phyloP scores from a whole-genome alignment of 2,329 filamentous ascomycete genomes.

The Talaromyces sp. region DNA sequence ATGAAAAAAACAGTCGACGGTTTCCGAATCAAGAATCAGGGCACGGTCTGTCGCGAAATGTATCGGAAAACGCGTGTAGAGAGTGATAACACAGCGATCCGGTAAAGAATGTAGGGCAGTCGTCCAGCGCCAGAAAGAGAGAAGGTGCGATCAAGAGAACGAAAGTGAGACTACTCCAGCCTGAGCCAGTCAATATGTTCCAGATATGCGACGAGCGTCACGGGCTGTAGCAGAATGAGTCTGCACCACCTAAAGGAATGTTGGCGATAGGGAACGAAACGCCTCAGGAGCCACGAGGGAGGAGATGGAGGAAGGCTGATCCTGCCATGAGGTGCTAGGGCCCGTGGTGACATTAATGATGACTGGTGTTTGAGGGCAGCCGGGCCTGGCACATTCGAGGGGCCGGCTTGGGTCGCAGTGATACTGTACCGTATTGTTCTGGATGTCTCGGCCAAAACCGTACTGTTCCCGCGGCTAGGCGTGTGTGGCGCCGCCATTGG shows the following conservation, averaged over 20 bases:
- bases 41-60: neutral
- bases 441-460: neutral
- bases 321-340: neutral
- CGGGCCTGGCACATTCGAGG: no score
- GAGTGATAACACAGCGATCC: neutral
- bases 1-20: neutral
- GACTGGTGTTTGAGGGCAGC: neutral
- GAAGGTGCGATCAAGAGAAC: conserved; percentile 16
- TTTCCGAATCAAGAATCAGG: neutral
- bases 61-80: neutral
- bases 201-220: conserved; percentile 28
- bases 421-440: neutral
- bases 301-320: conserved; percentile 6
- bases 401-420: neutral
- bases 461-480: neutral
- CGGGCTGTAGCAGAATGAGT: conserved; percentile 17
- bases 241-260: conserved; percentile 13
- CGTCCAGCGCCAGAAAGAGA: conserved; percentile 8
- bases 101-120: neutral
- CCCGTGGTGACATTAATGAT: neutral
- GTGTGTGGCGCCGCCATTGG: conserved; percentile 8
- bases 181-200: neutral
- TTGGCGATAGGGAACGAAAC: conserved; percentile 6
- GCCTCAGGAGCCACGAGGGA: conserved; percentile 13
- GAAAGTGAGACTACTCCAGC: conserved; percentile 14